phyloP scores from a whole-genome alignment of 2,329 filamentous ascomycete genomes.

The Alternaria panax region DNA sequence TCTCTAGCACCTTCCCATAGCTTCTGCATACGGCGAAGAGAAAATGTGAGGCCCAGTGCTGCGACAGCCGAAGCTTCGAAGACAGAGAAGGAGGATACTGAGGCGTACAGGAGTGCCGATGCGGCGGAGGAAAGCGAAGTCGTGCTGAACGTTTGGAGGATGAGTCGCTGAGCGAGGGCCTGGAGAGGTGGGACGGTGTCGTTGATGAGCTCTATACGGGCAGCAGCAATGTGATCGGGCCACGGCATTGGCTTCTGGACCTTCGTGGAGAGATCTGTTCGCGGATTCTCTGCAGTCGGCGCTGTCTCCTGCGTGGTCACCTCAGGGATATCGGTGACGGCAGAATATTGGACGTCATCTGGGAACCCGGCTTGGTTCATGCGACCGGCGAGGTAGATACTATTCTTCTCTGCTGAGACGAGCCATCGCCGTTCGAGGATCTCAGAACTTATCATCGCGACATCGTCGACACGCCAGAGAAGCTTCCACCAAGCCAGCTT shows the following conservation, averaged over 20 bases:
- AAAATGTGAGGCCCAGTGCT: conserved; percentile 65
- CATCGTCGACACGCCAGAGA: conserved; percentile 93
- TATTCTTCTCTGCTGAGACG: conserved; percentile 75
- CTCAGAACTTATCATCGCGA: conserved; percentile 80
- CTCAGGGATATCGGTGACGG: conserved; percentile 16
- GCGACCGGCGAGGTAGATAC: conserved; percentile 83
- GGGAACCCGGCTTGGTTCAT: conserved; percentile 70
- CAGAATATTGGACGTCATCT: conserved; percentile 23
- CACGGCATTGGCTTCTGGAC: conserved; percentile 60
- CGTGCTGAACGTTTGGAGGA: conserved; percentile 77
- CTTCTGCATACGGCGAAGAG: conserved; percentile 64
- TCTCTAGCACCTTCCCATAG: conserved; percentile 64
- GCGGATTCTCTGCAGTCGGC: conserved; percentile 26
- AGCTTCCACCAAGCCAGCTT: conserved; percentile 92
- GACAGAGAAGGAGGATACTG: conserved; percentile 57
- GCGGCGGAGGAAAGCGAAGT: conserved; percentile 65
- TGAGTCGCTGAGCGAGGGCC: conserved; percentile 56
- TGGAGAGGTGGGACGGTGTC: conserved; percentile 55
- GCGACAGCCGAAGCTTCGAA: conserved; percentile 68
- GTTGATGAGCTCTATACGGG: conserved; percentile 61
- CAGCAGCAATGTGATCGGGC: conserved; percentile 76
- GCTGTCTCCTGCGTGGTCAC: conserved; percentile 27
- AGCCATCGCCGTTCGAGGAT: conserved; percentile 81
- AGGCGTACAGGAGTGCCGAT: conserved; percentile 63
- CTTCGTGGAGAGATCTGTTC: conserved; percentile 34